Evolutionary conservation across 2,329 filamentous ascomycete species (phyloP).

Genomic region (Ceratocystis eucalypticola): DNA sequence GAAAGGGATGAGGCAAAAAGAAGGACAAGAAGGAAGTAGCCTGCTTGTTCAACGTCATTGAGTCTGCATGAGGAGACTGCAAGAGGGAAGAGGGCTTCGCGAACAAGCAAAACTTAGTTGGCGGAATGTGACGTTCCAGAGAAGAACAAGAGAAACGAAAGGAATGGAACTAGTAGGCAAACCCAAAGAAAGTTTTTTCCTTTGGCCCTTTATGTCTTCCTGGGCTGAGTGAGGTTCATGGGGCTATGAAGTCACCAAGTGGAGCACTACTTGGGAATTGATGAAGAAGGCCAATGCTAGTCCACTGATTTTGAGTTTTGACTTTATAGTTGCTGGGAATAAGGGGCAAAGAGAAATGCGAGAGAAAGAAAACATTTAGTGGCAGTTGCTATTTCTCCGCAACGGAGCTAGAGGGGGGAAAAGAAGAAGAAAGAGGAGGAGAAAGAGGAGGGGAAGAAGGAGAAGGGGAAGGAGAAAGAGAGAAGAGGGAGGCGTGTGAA

Average conservation of each 20-base stretch:
- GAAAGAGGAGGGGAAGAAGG: background rate
- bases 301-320: background rate
- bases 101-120: background rate
- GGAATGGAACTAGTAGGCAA: background rate
- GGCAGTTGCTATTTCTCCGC: constrained; percentile 1
- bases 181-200: background rate
- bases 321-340: background rate
- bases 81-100: background rate
- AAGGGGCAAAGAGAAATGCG: background rate
- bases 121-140: constrained; percentile 7
- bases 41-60: background rate
- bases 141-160: background rate
- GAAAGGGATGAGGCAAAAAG: constrained; percentile 11
- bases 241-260: constrained; percentile 11
- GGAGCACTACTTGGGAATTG: background rate
- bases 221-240: background rate
- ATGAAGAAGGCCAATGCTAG: background rate
- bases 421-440: background rate
- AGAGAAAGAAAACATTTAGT: background rate
- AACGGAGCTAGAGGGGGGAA: background rate
- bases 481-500: background rate
- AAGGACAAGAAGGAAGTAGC: constrained; percentile 5
- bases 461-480: background rate
- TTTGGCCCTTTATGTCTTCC: background rate
- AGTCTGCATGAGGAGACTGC: no score